Conservation (phyloP, 352 stramenopile species). For the Phytopythium delawarense region DNA sequence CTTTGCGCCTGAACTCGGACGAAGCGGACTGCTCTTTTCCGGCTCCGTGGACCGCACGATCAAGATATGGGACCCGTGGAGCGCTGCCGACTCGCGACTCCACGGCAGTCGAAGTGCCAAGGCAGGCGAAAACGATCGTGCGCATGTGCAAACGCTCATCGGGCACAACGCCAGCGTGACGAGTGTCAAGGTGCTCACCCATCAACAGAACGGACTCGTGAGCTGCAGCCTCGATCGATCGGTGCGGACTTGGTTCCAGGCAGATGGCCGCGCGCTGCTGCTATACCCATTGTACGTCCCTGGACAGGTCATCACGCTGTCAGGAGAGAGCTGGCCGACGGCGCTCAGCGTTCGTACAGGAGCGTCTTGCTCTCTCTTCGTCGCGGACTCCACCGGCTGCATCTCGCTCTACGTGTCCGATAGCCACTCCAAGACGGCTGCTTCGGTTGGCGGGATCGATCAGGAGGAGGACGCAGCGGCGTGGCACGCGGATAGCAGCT, state of each 20-base stretch:
- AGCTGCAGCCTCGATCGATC: conserved; percentile 70
- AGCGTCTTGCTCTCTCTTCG: conserved; percentile 43
- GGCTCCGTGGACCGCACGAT: conserved; percentile 65
- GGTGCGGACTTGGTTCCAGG: conserved; percentile 62
- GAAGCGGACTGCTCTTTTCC: conserved; percentile 55
- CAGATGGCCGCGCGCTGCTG: conserved; percentile 48
- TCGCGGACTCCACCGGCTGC: conserved; percentile 54
- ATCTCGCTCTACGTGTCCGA: conserved; percentile 53
- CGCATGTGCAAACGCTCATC: conserved; percentile 63
- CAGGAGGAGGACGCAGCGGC: conserved; percentile 11
- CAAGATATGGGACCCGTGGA: conserved; percentile 70
- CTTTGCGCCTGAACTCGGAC: conserved; percentile 34
- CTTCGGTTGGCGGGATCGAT: neutral
- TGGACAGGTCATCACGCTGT: conserved; percentile 46
- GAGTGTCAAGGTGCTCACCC: conserved; percentile 35
- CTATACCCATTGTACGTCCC: conserved; percentile 68
- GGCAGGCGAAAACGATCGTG: conserved; percentile 6
- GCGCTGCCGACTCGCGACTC: conserved; percentile 32
- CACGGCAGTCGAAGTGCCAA: conserved; percentile 18
- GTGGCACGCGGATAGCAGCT: neutral
- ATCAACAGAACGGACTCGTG: conserved; percentile 48
- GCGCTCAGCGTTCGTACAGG: conserved; percentile 47
- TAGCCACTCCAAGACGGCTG: neutral
- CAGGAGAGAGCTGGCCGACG: conserved; percentile 54
- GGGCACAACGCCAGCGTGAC: conserved; percentile 54